Evolutionary conservation across 1,139 yeast genomes (phyloP), one percentile per base, ranked within the genome.

Genomic region (Pichia kudriavzevii): DNA sequence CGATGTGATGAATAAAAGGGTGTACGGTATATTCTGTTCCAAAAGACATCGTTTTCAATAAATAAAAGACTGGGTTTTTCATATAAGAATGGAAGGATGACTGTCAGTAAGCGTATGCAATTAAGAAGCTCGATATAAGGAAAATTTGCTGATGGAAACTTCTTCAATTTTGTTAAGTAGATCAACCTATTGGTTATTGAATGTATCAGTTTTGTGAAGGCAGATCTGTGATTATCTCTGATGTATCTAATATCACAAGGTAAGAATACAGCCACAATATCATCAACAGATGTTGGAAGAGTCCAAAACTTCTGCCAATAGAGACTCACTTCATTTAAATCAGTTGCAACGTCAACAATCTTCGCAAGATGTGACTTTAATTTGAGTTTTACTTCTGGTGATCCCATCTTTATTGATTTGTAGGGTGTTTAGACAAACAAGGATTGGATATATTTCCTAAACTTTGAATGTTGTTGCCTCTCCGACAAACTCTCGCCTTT

Each of bases 1-100:
- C 19, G 18, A 18, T 26, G n/a, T 2, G 10, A 8, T 20, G 28
- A 19, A 15, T 26, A 26, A 26, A 8, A 26, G 3, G 31, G 36
- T 16, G 27, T 17, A 19, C 30, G 35, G 28, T 39, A 39, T 10
- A 18, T 10, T n/a, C 27, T 23, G 4, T 29, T 30, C 80, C 79
- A 73, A 43, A 72, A 70, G 8, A 69, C 44, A 20, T 55, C 50
- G 25, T 56, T 50, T 38, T 62, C 64, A 43, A 62, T 58, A 5
- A 46, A 47, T 2, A 44, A 46, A 38, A 66, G 59, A 14, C 60
- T 63, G 1, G 60, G 59, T 17, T 60, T 49, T 50, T 78, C 95
- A 49, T 71, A 82, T 10, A 81, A 50, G 39, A 75, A 70, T 0
- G 96, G 96, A 13, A 83, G 44, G 3, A 83, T 38, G 38, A 76